phyloP scores from a whole-genome alignment of 2,329 filamentous ascomycete genomes.

The Alternaria ventricosa region DNA sequence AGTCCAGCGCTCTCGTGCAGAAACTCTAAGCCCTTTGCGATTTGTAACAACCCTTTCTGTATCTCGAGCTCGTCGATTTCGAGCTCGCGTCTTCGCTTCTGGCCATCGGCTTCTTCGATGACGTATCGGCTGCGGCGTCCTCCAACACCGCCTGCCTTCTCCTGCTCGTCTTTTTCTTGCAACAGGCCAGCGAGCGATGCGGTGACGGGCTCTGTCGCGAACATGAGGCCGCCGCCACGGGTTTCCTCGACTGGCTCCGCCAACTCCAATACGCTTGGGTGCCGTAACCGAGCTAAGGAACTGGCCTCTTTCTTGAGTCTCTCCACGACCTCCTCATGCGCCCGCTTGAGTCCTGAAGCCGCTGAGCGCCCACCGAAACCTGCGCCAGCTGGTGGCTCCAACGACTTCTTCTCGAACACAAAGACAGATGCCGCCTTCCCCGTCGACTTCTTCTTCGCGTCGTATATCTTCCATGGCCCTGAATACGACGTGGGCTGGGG shows the following conservation, averaged over 20 bases:
- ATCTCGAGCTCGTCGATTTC: constrained; percentile 98
- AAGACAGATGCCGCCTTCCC: constrained; percentile 90
- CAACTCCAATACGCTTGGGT: constrained; percentile 90
- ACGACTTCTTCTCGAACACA: constrained; percentile 86
- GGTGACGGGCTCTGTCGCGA: constrained; percentile 90
- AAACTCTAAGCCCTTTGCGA: constrained; percentile 94
- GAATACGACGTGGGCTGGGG: constrained; percentile 77
- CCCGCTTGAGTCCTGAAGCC: constrained; percentile 75
- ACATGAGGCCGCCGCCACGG: constrained; percentile 87
- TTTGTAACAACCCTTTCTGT: constrained; percentile 91
- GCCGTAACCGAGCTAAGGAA: constrained; percentile 83
- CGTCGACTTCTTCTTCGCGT: constrained; percentile 95
- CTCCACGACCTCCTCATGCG: constrained; percentile 89
- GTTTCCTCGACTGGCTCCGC: constrained; percentile 96
- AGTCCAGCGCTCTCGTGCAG: constrained; percentile 93
- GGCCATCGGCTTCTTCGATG: constrained; percentile 78
- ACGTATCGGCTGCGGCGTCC: constrained; percentile 80
- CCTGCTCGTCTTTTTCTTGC: constrained; percentile 87
- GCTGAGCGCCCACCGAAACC: constrained; percentile 63
- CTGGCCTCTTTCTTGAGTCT: constrained; percentile 90
- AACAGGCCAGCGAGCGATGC: constrained; percentile 84
- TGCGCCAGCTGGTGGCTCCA: constrained; percentile 72
- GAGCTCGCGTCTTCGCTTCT: constrained; percentile 73
- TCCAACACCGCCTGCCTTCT: constrained; percentile 70
- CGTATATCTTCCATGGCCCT: constrained; percentile 96